Base-by-base conservation (phyloP, 305 asterid genomes). In the Solanum hybrid region DNA sequence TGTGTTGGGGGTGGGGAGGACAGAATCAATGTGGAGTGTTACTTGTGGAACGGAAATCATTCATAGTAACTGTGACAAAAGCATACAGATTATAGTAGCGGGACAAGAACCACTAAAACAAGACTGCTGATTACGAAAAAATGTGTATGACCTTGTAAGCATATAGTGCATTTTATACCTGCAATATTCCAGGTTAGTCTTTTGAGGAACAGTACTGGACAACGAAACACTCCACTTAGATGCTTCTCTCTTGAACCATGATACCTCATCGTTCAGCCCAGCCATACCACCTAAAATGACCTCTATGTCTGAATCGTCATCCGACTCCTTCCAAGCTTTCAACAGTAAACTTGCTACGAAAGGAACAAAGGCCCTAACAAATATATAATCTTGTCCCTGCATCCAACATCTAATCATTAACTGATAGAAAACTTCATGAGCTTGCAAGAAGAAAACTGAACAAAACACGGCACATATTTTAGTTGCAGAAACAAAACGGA, bases 381-480 rank as follows among this genome's bases (percentile, higher is more conserved):
- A 97, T 88, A 94, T 89, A 32, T 96, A 96, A 92, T 96, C 99
- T 89, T 95, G 98, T 37, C 94, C 98, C 99, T 97, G 95, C 92
- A 91, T 82, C 29, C 26, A 82, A 82, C 40, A 29, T 46, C 87
- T 82, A 46, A 29, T 82, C 40, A 10, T 29, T 46, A 46, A 82
- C 20, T 17, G 11, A 46, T 17, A 82, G 27, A 46, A 29, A 82
- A 82, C 20, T 46, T 69, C 73, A 82, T 10, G 73, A 10, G 26
- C 73, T 82, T 29, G 87, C 87, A 17, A 46, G 40, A n/a, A 42
- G 12, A 9, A 46, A 46, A 10, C 40, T 0, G 87, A 82, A 46
- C 20, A 46, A 0, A 46, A 29, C 38, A 82, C 1, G 29, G 7
- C 3, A 17, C 6, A 46, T 4, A 34, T 1, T 77, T 34, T 13